Evolutionary conservation across 495 filamentous ascomycete genomes (phyloP), one percentile per base, ranked within the genome.

Genomic region (Daldinia bambusicola): DNA sequence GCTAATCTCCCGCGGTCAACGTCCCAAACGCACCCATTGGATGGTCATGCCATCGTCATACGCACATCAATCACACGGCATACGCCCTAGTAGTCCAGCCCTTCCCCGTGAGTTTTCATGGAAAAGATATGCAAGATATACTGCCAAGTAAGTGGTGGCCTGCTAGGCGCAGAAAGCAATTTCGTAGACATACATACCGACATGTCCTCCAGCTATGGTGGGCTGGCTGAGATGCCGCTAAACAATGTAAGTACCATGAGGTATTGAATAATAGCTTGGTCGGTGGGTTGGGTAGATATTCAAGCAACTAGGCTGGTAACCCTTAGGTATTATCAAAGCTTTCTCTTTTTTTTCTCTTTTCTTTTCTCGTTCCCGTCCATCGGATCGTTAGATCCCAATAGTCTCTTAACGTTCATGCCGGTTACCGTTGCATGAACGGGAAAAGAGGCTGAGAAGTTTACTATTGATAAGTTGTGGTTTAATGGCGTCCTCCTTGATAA

Each of bases 1-100:
- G 67, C 55, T 70, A 77, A 77, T 77, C 68, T 77, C 75, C 75
- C 75, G 52, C 63, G 53, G 61, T 52, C 60, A 32, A 30, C 31
- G 31, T 70, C 53, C 65, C 48, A 45, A n/a, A 60, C 38, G 57
- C 61, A 71, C 61, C 13, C 57, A 70, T 70, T 60, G 70, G 68
- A 69, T 34, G 71, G 55, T 40, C 45, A 65, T 70, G 51, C 65
- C 63, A 68, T 71, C 68, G 68, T 75, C 64, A 72, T 71, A 51
- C 69, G 45, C 64, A 48, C 72, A 70, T 69, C 71, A 68, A 72
- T 72, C 70, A 72, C 70, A 72, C 65, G 67, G 70, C 70, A 68
- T 72, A 37, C 50, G 60, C 61, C 61, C 70, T 48, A 62, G 65
- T 14, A 60, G 37, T 36, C 64, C 34, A 61, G 56, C 55, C 43